These are phyloP conservation scores for Coleophoma cylindrospora DNA, from an alignment of 2,329 filamentous ascomycete species.

Conservation along the genomic window DNA sequence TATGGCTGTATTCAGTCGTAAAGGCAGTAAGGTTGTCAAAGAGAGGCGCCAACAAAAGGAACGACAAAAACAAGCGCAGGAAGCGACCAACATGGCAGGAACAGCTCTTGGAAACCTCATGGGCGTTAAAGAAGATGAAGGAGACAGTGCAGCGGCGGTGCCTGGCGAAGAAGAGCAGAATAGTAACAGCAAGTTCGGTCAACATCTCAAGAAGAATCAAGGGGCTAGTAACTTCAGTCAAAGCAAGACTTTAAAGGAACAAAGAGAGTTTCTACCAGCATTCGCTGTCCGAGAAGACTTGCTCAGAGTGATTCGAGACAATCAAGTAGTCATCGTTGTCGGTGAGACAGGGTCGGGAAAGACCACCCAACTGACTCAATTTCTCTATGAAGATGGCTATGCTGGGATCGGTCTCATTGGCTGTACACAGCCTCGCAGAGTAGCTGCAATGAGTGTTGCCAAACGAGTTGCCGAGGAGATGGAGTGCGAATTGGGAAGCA, in stretches of 20 bases:
- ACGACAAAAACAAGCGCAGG: conserved; percentile 87
- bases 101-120: conserved; percentile 92
- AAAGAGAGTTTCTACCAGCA: conserved; percentile 87
- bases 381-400: conserved; percentile 93
- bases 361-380: conserved; percentile 95
- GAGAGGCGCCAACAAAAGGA: conserved; percentile 90
- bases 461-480: conserved; percentile 98
- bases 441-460: conserved; percentile 97
- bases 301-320: conserved; percentile 86
- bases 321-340: conserved; percentile 94
- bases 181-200: conserved; percentile 73
- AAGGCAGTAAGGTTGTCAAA: conserved; percentile 88
- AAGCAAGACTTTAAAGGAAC: conserved; percentile 84
- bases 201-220: conserved; percentile 83
- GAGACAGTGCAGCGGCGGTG: conserved; percentile 80
- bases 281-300: conserved; percentile 96
- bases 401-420: conserved; percentile 84
- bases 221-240: conserved; percentile 89
- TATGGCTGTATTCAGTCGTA: conserved; percentile 96
- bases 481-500: conserved; percentile 82
- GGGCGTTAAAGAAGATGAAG: conserved; percentile 89
- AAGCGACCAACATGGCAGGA: conserved; percentile 88
- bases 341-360: conserved; percentile 97
- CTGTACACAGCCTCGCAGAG: conserved; percentile 92
- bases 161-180: conserved; percentile 66